Conservation (phyloP, 192 early-diverging fungal genomes). For the Umbelopsis sp. region DNA sequence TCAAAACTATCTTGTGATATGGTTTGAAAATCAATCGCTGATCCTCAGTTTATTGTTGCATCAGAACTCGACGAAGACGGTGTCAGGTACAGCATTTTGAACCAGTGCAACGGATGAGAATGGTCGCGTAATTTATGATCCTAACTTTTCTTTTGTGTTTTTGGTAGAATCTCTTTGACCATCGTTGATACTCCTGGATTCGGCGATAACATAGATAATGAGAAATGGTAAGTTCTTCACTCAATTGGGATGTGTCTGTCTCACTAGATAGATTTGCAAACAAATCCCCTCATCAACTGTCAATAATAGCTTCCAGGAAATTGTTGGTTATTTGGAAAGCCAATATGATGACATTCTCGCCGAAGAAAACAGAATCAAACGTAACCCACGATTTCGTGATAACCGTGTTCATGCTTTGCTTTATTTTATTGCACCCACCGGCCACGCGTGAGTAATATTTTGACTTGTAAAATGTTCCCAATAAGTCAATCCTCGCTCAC, state of each 20-base stretch:
- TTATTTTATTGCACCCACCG: slow-evolving; percentile 98
- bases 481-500: background rate
- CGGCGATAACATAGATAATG: slow-evolving; percentile 96
- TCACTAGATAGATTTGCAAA: background rate
- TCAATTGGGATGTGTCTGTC: background rate
- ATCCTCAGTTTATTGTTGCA: background rate
- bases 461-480: background rate
- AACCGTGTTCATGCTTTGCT: slow-evolving; percentile 94
- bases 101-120: background rate
- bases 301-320: slow-evolving; percentile 77
- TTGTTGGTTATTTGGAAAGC: slow-evolving; percentile 90
- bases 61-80: slow-evolving; percentile 97
- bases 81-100: slow-evolving; percentile 57
- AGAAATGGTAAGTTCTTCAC: slow-evolving; percentile 67
- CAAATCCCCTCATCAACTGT: background rate
- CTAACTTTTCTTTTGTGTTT: background rate
- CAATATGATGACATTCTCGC: slow-evolving; percentile 95
- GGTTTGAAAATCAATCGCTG: background rate
- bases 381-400: slow-evolving; percentile 90
- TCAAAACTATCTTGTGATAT: background rate
- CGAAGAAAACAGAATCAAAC: slow-evolving; percentile 84
- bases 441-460: slow-evolving; percentile 69
- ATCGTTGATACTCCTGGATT: slow-evolving; percentile 99
- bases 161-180: slow-evolving; percentile 78
- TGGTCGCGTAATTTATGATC: background rate